phyloP scores from a whole-genome alignment of 306 rosid species.

The Inga leiocalycina region DNA sequence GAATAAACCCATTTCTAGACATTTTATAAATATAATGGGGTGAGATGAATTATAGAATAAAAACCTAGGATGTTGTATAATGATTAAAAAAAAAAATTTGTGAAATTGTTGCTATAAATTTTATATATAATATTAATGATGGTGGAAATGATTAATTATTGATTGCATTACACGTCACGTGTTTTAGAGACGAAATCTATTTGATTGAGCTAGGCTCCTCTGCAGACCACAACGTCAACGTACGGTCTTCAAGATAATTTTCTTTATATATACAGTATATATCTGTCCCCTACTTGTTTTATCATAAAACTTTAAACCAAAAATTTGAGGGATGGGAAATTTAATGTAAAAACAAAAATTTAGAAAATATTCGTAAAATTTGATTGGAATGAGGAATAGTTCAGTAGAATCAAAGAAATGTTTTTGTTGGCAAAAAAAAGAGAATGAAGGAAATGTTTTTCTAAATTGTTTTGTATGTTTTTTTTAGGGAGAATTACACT shows the following conservation, averaged over 20 bases:
- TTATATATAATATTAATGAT: too few species aligned
- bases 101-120: too few species aligned
- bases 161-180: conserved; percentile 1
- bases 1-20: too few species aligned
- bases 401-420: background rate
- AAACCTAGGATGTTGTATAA: too few species aligned
- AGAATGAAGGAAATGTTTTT: background rate
- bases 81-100: too few species aligned
- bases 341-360: background rate
- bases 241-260: too few species aligned
- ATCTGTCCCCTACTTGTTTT: background rate
- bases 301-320: background rate
- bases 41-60: too few species aligned
- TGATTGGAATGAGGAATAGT: background rate
- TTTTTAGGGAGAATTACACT: too few species aligned
- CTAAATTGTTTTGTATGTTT: background rate
- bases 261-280: background rate
- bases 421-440: too few species aligned
- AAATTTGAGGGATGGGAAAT: background rate
- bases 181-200: background rate
- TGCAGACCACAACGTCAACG: background rate
- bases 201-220: background rate
- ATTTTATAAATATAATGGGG: too few species aligned
- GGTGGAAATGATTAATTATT: too few species aligned
- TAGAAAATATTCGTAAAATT: background rate